phyloP scores from a whole-genome alignment of 1,284 basidiomycete genomes.

The Flammula alnicola region DNA sequence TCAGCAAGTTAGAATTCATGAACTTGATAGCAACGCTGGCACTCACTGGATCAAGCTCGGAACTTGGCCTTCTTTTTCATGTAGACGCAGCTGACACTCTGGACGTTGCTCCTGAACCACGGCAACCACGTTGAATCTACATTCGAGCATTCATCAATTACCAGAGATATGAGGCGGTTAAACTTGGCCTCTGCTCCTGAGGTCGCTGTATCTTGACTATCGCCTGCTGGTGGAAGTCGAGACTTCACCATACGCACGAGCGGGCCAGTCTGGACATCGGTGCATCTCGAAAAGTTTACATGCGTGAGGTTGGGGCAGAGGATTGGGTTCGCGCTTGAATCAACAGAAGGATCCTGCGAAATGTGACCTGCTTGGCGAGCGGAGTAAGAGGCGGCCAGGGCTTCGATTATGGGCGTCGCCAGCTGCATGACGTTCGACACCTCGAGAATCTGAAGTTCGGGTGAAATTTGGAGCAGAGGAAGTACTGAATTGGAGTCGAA shows the following conservation, averaged over 20 bases:
- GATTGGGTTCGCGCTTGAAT: conserved; percentile 15
- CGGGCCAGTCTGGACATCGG: conserved; percentile 55
- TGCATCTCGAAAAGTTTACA: conserved; percentile 59
- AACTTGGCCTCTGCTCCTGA: conserved; percentile 9
- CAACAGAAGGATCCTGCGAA: background rate
- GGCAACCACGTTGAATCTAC: conserved; percentile 60
- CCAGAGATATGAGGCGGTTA: conserved; percentile 47
- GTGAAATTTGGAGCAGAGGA: conserved; percentile 39
- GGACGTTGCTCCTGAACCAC: conserved; percentile 62
- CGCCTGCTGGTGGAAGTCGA: too few relatives aligned
- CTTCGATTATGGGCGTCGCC: conserved; percentile 47
- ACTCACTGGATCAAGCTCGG: conserved; percentile 9
- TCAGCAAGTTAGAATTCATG: too few relatives aligned
- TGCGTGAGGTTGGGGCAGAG: conserved; percentile 59
- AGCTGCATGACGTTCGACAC: conserved; percentile 40
- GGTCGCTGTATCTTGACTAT: background rate
- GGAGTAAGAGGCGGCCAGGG: too few relatives aligned
- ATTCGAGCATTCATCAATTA: conserved; percentile 57
- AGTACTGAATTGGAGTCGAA: conserved; percentile 31
- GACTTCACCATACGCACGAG: conserved; percentile 59
- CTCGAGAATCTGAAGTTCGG: conserved; percentile 48
- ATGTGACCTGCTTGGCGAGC: too few relatives aligned
- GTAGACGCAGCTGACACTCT: conserved; percentile 61
- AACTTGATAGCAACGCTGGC: too few relatives aligned
- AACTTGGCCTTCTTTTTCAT: conserved; percentile 46